These are phyloP conservation scores for Yamadazyma sp. DNA, from an alignment of 805 yeast genomes.

Conservation along the genomic window DNA sequence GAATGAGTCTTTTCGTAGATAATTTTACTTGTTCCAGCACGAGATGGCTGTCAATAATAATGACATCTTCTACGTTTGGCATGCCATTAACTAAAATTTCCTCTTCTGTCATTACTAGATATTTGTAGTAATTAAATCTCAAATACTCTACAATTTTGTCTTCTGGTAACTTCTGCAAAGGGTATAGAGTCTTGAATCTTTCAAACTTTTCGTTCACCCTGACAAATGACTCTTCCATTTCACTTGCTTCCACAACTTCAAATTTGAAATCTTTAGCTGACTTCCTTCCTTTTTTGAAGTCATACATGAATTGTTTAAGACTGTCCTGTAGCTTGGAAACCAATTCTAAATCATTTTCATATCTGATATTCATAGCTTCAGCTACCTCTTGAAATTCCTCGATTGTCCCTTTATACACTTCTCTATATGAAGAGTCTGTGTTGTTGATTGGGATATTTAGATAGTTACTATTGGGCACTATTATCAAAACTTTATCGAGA, in stretches of 20 bases:
- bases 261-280: background rate
- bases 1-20: background rate
- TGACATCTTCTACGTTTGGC: background rate
- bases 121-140: slow-evolving; percentile 2
- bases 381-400: background rate
- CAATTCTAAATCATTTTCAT: slow-evolving; percentile 1
- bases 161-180: background rate
- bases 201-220: background rate
- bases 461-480: slow-evolving; percentile 8
- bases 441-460: too few relatives aligned
- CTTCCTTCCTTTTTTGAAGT: background rate
- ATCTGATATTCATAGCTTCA: background rate
- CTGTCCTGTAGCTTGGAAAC: background rate
- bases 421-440: too few relatives aligned
- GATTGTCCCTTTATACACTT: too few relatives aligned
- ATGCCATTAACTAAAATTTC: slow-evolving; percentile 1
- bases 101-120: slow-evolving; percentile 2
- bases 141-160: background rate
- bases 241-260: too few relatives aligned
- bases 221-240: background rate
- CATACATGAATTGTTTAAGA: background rate
- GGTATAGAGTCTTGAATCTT: background rate
- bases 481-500: slow-evolving; percentile 5
- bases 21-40: background rate
- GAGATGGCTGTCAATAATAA: slow-evolving; percentile 3